phyloP scores from a whole-genome alignment of 2,329 filamentous ascomycete genomes.

The Penicillium digitatum region DNA sequence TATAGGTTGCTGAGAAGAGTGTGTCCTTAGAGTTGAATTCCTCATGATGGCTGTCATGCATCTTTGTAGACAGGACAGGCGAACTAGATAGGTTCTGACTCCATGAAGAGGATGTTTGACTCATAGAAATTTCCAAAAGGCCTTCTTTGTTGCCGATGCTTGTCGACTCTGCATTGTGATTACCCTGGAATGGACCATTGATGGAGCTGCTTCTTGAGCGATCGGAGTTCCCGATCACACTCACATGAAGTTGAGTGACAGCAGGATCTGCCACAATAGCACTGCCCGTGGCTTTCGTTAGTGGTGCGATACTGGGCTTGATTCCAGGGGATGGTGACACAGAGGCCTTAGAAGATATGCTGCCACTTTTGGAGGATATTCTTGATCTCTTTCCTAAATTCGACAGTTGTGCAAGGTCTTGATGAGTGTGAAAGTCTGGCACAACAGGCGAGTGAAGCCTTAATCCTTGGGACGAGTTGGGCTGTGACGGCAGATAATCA shows the following conservation, averaged over 20 bases:
- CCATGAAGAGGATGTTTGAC: constrained; percentile 31
- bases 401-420: constrained; percentile 26
- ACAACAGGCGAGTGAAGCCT: constrained; percentile 37
- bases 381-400: constrained; percentile 34
- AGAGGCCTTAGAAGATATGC: constrained; percentile 43
- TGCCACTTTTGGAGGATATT: constrained; percentile 41
- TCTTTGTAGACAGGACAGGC: constrained; percentile 32
- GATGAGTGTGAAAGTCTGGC: constrained; percentile 28
- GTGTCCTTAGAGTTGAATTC: constrained; percentile 24
- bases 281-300: constrained; percentile 33
- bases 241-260: constrained; percentile 46
- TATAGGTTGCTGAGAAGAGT: constrained; percentile 17
- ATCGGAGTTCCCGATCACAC: constrained; percentile 29
- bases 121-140: constrained; percentile 27
- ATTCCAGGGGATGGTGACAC: constrained; percentile 35
- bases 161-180: constrained; percentile 30
- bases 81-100: constrained; percentile 32
- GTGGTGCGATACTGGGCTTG: constrained; percentile 38
- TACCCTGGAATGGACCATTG: constrained; percentile 29
- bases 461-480: constrained; percentile 36
- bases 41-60: constrained; percentile 29
- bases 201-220: constrained; percentile 33
- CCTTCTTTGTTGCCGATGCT: constrained; percentile 32
- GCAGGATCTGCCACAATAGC: constrained; percentile 42
- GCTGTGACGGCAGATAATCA: constrained; percentile 27